Percentiles rank a stretch among this genome's conserved stretches.
phyloP scores from a whole-genome alignment of 2,329 filamentous ascomycete genomes.

The Cadophora gregata region DNA sequence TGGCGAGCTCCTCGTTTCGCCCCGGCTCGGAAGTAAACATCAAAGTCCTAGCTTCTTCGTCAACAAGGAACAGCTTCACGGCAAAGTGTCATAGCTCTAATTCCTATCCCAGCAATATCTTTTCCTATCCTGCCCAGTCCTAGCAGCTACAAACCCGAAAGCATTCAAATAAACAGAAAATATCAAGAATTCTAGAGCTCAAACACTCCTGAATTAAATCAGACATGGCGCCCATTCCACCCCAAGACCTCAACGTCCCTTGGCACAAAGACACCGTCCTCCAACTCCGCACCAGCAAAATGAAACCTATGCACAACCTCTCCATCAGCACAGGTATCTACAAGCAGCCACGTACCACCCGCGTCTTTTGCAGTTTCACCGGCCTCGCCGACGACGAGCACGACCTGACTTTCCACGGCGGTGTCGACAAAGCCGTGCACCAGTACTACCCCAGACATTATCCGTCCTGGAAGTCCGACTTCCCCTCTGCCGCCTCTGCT shows the following conservation, averaged over 20 bases:
- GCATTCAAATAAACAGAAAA: background rate
- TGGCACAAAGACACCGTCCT: constrained; percentile 49
- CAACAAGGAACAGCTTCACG: background rate
- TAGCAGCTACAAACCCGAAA: background rate
- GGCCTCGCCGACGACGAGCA: constrained; percentile 67
- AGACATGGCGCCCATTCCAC: constrained; percentile 29
- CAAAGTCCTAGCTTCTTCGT: background rate
- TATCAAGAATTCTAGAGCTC: background rate
- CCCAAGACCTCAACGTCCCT: constrained; percentile 30
- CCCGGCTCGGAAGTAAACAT: constrained; percentile 1
- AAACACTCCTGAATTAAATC: background rate
- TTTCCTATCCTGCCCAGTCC: background rate
- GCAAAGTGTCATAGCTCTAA: background rate
- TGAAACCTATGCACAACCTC: constrained; percentile 60
- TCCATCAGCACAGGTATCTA: constrained; percentile 60
- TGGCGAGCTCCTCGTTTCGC: constrained; percentile 5
- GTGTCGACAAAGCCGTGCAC: constrained; percentile 64
- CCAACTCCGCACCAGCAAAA: constrained; percentile 62
- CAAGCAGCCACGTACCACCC: constrained; percentile 31
- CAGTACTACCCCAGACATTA: constrained; percentile 67
- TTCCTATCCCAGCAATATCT: background rate
- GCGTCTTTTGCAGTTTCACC: constrained; percentile 33
- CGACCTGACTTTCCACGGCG: constrained; percentile 65
- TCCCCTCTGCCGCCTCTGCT: constrained; percentile 54
- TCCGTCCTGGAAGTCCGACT: constrained; percentile 56